These are phyloP conservation scores for Passiflora organensis DNA, from an alignment of 345 rosid genomes.

Conservation along the genomic window DNA sequence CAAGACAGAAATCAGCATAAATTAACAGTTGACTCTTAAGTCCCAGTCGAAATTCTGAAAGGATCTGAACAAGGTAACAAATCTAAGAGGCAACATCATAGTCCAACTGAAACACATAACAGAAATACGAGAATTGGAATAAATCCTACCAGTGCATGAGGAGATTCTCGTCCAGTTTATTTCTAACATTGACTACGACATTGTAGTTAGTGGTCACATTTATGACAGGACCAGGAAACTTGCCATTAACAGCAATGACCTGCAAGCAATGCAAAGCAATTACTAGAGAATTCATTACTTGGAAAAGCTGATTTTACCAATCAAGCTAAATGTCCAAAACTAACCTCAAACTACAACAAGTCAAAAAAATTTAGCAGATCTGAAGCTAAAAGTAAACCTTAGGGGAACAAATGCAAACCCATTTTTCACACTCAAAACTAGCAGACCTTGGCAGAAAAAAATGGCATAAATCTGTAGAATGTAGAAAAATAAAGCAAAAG, in stretches of 20 bases:
- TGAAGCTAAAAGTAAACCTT: conserved; percentile 40
- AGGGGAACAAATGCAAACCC: conserved; percentile 21
- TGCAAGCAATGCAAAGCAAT: conserved; percentile 34
- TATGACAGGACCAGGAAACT: conserved; percentile 89
- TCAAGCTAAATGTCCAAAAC: conserved; percentile 11
- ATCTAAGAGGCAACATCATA: background rate
- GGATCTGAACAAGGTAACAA: background rate
- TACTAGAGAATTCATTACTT: too few relatives aligned
- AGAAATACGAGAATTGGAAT: background rate
- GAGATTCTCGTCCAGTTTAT: conserved; percentile 79
- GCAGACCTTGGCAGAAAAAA: conserved; percentile 21
- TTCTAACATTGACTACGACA: conserved; percentile 74
- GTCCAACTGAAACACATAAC: background rate
- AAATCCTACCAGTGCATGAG: conserved; percentile 77
- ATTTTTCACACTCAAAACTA: conserved; percentile 12
- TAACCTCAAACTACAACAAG: background rate
- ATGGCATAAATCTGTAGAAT: background rate
- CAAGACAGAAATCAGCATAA: background rate
- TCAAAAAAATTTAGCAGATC: conserved; percentile 36
- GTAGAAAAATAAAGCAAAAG: conserved; percentile 1
- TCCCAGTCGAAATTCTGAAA: background rate
- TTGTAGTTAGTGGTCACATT: conserved; percentile 89
- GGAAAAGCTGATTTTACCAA: conserved; percentile 7
- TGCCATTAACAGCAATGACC: conserved; percentile 92
- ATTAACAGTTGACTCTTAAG: too few relatives aligned